phyloP scores from a whole-genome alignment of 1,284 basidiomycete species.

The Moesziomyces parantarcticus region DNA sequence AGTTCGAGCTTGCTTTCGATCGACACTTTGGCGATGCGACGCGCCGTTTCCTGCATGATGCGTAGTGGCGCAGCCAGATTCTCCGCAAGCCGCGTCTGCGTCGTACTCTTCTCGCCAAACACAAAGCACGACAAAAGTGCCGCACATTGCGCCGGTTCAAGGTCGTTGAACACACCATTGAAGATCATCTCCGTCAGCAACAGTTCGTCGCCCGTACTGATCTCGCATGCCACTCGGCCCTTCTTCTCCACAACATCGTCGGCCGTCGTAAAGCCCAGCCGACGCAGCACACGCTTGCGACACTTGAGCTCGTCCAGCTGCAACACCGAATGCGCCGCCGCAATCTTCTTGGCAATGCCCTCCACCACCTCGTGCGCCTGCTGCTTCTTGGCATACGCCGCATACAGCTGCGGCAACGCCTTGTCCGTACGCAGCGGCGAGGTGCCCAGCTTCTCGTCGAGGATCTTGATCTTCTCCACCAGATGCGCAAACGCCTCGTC shows the following conservation, averaged over 20 bases:
- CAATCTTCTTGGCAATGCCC: slow-evolving; percentile 83
- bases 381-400: slow-evolving; percentile 82
- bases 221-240: slow-evolving; percentile 97
- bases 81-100: slow-evolving; percentile 78
- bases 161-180: slow-evolving; percentile 91
- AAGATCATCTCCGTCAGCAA: slow-evolving; percentile 97
- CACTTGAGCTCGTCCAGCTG: slow-evolving; percentile 97
- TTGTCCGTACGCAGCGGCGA: slow-evolving; percentile 71
- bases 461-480: slow-evolving; percentile 60
- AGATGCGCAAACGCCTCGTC: slow-evolving; percentile 91
- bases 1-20: slow-evolving; percentile 89
- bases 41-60: slow-evolving; percentile 92
- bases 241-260: slow-evolving; percentile 98
- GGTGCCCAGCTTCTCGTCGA: slow-evolving; percentile 47
- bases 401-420: slow-evolving; percentile 79
- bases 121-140: slow-evolving; percentile 95
- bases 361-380: slow-evolving; percentile 78
- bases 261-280: slow-evolving; percentile 87
- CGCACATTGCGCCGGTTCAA: slow-evolving; percentile 91
- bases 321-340: slow-evolving; percentile 88
- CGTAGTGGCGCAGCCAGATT: slow-evolving; percentile 91
- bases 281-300: slow-evolving; percentile 90
- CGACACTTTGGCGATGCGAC: slow-evolving; percentile 93
- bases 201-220: slow-evolving; percentile 95
- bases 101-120: slow-evolving; percentile 83